These are phyloP conservation scores for Candida silvicultrix DNA, from an alignment of 805 yeast species.

Conservation along the genomic window DNA sequence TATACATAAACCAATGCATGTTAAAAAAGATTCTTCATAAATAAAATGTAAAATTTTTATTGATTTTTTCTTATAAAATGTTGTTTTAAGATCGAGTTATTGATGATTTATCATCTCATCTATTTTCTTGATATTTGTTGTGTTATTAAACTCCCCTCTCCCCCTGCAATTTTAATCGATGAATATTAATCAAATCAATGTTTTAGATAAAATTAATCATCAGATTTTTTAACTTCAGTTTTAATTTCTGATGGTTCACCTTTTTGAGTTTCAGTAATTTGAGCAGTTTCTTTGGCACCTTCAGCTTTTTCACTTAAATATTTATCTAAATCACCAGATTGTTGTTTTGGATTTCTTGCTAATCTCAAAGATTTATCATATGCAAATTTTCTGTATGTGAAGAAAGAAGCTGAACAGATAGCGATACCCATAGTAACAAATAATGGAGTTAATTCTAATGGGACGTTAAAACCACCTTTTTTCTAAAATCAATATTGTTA, in stretches of 20 bases:
- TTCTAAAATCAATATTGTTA: constrained; percentile 22
- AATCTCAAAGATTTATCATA: constrained; percentile 45
- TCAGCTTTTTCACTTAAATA: constrained; percentile 11
- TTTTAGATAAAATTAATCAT: background rate
- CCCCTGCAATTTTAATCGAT: too few species aligned
- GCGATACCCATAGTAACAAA: constrained; percentile 53
- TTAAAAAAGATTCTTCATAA: background rate
- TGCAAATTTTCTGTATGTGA: constrained; percentile 44
- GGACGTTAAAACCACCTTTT: constrained; percentile 32
- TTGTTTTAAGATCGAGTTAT: too few species aligned
- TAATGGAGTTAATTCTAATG: constrained; percentile 54
- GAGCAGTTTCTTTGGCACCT: background rate
- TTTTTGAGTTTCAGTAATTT: background rate
- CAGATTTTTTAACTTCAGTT: background rate
- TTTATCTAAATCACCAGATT: constrained; percentile 9
- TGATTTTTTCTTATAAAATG: too few species aligned
- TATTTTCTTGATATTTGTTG: too few species aligned
- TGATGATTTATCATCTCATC: too few species aligned
- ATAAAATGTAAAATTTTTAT: too few species aligned
- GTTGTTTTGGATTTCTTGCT: constrained; percentile 39
- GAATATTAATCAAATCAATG: background rate
- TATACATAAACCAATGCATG: background rate
- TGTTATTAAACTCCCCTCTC: too few species aligned
- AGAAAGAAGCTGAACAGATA: constrained; percentile 40
- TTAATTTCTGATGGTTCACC: background rate